These are phyloP conservation scores for Chlorella sp. DNA, from an alignment of 139 green algal species.

Conservation along the genomic window DNA sequence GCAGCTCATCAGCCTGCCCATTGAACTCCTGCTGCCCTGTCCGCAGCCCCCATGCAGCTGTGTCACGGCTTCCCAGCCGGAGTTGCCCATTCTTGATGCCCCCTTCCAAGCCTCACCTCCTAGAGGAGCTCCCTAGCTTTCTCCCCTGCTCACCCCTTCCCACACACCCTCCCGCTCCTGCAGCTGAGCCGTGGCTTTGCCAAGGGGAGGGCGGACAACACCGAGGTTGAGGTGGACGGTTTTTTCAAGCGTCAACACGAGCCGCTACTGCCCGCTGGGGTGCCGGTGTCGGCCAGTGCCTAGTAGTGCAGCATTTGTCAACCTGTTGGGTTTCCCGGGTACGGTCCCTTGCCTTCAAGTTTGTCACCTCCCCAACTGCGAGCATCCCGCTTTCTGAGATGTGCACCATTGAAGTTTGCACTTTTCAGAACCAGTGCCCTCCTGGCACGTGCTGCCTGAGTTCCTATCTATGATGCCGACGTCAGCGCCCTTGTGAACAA, in stretches of 20 bases:
- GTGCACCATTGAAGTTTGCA: no score
- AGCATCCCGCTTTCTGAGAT: no score
- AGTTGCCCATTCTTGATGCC: no score
- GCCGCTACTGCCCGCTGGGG: not conserved
- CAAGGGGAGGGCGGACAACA: not conserved
- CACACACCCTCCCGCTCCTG: not conserved
- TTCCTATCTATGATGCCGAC: no score
- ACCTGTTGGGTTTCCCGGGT: not conserved
- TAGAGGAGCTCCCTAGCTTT: no score
- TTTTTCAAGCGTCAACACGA: not conserved
- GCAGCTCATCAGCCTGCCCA: no score
- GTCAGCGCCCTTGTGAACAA: not conserved
- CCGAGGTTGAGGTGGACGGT: not conserved
- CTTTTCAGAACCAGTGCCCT: no score
- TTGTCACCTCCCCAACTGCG: not conserved
- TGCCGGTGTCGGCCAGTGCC: not conserved
- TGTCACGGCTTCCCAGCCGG: no score
- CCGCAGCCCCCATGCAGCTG: no score
- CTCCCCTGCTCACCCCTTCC: no score
- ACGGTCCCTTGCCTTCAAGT: not conserved
- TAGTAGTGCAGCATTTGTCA: not conserved
- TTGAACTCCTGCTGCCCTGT: no score
- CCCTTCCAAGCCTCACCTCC: no score
- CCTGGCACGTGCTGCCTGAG: not conserved
- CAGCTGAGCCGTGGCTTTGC: conserved; percentile 3